phyloP scores from a whole-genome alignment of 1,284 basidiomycete species.

The Cutaneotrichosporon cavernicola region DNA sequence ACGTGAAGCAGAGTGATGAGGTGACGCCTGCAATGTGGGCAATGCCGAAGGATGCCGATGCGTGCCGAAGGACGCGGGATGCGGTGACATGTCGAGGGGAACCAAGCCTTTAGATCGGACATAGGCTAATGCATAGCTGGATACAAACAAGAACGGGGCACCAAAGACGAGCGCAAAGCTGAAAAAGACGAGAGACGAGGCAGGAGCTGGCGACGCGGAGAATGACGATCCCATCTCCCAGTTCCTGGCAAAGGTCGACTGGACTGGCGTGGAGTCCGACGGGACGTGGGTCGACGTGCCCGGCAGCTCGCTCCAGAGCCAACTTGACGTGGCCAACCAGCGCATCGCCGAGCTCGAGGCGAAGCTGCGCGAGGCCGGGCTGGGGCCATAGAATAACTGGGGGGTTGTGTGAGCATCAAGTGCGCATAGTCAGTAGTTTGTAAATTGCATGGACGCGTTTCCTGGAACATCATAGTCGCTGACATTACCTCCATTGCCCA shows the following conservation, averaged over 20 bases:
- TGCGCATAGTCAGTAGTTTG: neutral
- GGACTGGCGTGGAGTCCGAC: constrained; percentile 18
- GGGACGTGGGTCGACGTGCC: constrained; percentile 13
- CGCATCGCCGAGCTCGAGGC: constrained; percentile 16
- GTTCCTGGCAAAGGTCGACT: constrained; percentile 70
- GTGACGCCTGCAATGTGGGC: constrained; percentile 16
- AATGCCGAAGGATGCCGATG: neutral
- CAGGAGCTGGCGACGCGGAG: constrained; percentile 18
- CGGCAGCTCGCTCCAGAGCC: neutral
- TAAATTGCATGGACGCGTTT: neutral
- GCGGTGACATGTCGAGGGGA: constrained; percentile 20
- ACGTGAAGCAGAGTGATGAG: neutral
- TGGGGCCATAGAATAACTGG: neutral
- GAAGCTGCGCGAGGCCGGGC: constrained; percentile 6
- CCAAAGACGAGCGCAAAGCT: neutral
- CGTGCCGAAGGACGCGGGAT: neutral
- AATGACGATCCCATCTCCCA: constrained; percentile 59
- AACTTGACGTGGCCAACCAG: constrained; percentile 10
- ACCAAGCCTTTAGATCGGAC: neutral
- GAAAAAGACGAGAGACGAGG: neutral
- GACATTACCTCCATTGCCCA: too few species aligned
- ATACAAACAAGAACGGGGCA: constrained; percentile 1
- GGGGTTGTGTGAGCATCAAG: neutral
- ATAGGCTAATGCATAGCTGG: constrained; percentile 4
- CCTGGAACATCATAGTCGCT: neutral